phyloP scores from a whole-genome alignment of 2,329 filamentous ascomycete genomes.

The Penicillium sp. region DNA sequence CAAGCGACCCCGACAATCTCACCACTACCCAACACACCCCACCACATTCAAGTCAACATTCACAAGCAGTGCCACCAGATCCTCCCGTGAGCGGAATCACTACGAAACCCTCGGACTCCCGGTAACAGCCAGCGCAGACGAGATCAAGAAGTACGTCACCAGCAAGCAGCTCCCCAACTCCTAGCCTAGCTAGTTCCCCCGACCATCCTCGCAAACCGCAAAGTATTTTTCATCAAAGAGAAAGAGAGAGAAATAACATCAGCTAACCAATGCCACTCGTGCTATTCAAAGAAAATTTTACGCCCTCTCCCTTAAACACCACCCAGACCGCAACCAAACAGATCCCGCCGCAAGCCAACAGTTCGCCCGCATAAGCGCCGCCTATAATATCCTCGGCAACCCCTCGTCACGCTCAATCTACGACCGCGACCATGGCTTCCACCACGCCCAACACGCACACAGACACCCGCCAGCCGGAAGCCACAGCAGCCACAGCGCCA shows the following conservation, averaged over 20 bases:
- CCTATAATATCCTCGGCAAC: conserved; percentile 76
- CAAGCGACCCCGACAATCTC: conserved; percentile 14
- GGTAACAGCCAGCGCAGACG: conserved; percentile 68
- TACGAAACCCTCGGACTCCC: conserved; percentile 82
- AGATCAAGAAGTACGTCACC: conserved; percentile 77
- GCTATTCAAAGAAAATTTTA: conserved; percentile 69
- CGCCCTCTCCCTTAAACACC: conserved; percentile 84
- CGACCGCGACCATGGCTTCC: conserved; percentile 64
- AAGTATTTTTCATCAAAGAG: no score
- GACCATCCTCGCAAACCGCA: background rate
- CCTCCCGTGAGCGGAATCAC: conserved; percentile 60
- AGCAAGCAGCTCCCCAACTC: background rate
- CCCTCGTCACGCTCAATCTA: conserved; percentile 76
- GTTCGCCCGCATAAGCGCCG: conserved; percentile 83
- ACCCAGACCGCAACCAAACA: conserved; percentile 85
- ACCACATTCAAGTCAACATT: conserved; percentile 44
- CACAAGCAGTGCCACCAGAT: conserved; percentile 45
- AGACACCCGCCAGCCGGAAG: conserved; percentile 54
- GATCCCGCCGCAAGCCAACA: conserved; percentile 73
- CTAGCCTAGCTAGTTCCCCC: conserved; percentile 3
- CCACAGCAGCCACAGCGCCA: conserved; percentile 55
- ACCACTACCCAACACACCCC: background rate
- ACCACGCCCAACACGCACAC: conserved; percentile 35
- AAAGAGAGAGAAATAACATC: no score
- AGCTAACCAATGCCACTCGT: background rate